Conservation (phyloP, 371 early-diverging fungal species). For the Rhizopus microsporus region DNA sequence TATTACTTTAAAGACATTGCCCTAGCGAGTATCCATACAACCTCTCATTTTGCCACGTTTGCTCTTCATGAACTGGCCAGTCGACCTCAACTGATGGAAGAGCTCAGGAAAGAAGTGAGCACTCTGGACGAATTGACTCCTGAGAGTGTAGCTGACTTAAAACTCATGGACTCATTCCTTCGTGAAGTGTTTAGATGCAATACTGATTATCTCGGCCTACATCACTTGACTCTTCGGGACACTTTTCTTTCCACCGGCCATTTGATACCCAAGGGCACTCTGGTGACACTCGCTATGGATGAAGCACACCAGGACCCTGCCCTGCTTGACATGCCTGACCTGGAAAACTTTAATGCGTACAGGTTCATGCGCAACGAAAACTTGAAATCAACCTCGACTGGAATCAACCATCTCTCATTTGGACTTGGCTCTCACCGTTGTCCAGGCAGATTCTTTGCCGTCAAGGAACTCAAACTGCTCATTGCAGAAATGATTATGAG, state of each 20-base stretch:
- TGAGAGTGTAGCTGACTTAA: conserved; percentile 32
- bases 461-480: conserved; percentile 47
- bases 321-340: conserved; percentile 6
- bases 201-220: conserved; percentile 32
- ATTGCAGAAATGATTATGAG: conserved; percentile 31
- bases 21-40: conserved; percentile 45
- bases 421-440: conserved; percentile 48
- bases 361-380: conserved; percentile 21
- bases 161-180: conserved; percentile 51
- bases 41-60: conserved; percentile 36
- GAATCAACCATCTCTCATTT: conserved; percentile 25
- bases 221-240: conserved; percentile 37
- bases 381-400: conserved; percentile 26
- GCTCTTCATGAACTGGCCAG: conserved; percentile 37
- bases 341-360: conserved; percentile 31
- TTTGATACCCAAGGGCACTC: conserved; percentile 41
- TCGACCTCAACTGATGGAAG: conserved; percentile 28
- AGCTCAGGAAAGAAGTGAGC: conserved; percentile 25
- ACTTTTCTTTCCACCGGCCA: conserved; percentile 44
- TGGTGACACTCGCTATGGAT: conserved; percentile 27
- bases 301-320: conserved; percentile 23
- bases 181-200: conserved; percentile 48
- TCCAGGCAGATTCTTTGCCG: conserved; percentile 55
- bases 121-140: conserved; percentile 22
- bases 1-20: conserved; percentile 39